Evolutionary conservation across 1,284 basidiomycete species (phyloP), one percentile per base, ranked within the genome.

Genomic region (Marasmius tenuissimus): DNA sequence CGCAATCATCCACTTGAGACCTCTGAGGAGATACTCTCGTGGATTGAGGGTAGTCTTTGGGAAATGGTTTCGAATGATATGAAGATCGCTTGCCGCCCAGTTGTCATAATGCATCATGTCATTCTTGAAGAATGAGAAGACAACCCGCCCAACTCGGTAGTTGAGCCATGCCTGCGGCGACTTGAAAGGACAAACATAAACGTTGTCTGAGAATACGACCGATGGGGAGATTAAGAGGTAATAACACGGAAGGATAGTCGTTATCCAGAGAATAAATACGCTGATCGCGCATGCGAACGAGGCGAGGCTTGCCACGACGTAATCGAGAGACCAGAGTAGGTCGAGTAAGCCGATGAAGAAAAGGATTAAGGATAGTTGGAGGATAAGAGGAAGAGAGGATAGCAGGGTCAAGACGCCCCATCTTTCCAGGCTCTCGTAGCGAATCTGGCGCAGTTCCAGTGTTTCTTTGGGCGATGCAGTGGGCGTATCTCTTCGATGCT

Each of bases 381-480:
- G 66, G 11, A 73, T 59, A 16, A 73, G 59, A 5, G 71, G 71
- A n/a, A 72, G 71, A 16, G 66, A 58, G 6, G 62, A 58, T 54
- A 73, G 67, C 47, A 72, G 69, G 33, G 63, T 65, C 8, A 67
- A 66, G 12, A 72, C 68, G 10, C 64, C 60, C 72, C 72, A 72
- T 16, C 60, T 57, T 18, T 57, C 51, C 10, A 73, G 62, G 22
- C 70, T 71, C n/a, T 71, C 67, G 52, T 66, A 68, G 0, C 71
- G 66, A 53, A 71, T 63, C 52, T 73, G 72, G 22, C 72, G 61
- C 5, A 71, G 40, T 50, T 58, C 50, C 16, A 65, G 47, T 20
- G 56, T 42, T 33, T 63, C 48, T 34, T 63, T 48, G 6, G 56
- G 62, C 8, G 59, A 63, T 14, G 54, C n/a, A 45, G 57, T 40